phyloP scores from a whole-genome alignment of 495 filamentous ascomycete species.

The Geoglossum glabrum region DNA sequence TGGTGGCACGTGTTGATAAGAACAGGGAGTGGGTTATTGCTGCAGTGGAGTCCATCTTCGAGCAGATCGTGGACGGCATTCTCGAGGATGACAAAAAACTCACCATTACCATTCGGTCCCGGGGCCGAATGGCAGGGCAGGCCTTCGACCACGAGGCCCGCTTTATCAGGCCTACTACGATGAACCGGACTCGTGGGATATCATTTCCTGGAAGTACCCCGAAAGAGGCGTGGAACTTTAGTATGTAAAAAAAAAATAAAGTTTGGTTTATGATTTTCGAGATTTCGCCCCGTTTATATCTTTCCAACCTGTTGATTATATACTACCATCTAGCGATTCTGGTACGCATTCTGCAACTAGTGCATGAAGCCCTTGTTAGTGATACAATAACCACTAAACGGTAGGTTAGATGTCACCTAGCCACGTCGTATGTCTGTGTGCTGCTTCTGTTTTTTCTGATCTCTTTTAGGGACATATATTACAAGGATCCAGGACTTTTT shows the following conservation, averaged over 20 bases:
- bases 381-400: conserved; percentile 57
- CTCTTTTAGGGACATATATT: conserved; percentile 65
- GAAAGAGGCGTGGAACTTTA: conserved; percentile 46
- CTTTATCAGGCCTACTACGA: neutral
- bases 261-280: neutral
- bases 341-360: conserved; percentile 46
- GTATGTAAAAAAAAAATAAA: conserved; percentile 25
- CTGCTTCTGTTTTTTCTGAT: neutral
- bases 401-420: conserved; percentile 19
- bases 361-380: conserved; percentile 43
- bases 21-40: conserved; percentile 18
- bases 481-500: conserved; percentile 67
- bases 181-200: conserved; percentile 9
- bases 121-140: conserved; percentile 7
- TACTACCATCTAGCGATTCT: conserved; percentile 26
- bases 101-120: conserved; percentile 22
- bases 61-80: conserved; percentile 28
- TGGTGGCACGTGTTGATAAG: neutral
- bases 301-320: conserved; percentile 1
- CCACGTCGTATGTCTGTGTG: neutral
- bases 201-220: conserved; percentile 37
- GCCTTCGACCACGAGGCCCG: neutral
- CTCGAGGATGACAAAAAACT: conserved; percentile 23
- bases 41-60: conserved; percentile 32
- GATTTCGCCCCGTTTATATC: neutral